Conservation (phyloP, 2,329 filamentous ascomycete genomes). For the Septoria linicola region DNA sequence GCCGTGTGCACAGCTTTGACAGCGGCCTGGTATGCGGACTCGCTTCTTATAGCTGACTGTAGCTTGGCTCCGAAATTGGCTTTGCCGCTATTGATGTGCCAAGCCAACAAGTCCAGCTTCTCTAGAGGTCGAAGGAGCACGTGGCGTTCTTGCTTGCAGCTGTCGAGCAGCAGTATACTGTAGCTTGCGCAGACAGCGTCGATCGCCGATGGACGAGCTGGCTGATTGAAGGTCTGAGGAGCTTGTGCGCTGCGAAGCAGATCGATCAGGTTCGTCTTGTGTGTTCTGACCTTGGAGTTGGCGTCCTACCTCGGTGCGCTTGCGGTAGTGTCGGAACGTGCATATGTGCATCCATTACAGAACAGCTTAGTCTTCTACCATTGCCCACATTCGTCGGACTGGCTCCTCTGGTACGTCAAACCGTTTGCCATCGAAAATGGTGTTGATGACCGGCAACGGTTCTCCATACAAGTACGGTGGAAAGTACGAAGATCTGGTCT, state of each 20-base stretch:
- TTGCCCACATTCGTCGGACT: too few species aligned
- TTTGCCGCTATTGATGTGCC: slow-evolving; percentile 2
- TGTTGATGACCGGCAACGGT: slow-evolving; percentile 14
- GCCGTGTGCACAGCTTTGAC: too few species aligned
- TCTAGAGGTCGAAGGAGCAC: not conserved
- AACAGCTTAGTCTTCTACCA: too few species aligned
- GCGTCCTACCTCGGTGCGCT: too few species aligned
- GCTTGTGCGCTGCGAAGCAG: too few species aligned
- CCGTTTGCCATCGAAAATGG: slow-evolving; percentile 9
- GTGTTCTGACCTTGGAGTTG: too few species aligned
- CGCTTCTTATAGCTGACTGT: slow-evolving; percentile 12
- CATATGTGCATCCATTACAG: too few species aligned
- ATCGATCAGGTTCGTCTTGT: too few species aligned
- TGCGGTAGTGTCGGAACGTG: too few species aligned
- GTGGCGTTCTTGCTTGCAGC: not conserved
- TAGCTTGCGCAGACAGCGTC: too few species aligned
- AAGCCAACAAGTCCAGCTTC: not conserved
- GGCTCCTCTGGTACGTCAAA: too few species aligned
- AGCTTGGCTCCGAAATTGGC: slow-evolving; percentile 2
- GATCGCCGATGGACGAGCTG: not conserved
- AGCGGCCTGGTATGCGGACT: slow-evolving; percentile 9
- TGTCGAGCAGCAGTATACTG: not conserved
- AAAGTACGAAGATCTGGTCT: slow-evolving; percentile 19
- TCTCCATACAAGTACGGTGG: slow-evolving; percentile 28
- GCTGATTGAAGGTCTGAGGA: not conserved